Conservation (phyloP, 1,284 basidiomycete species). For the Malassezia brasiliensis region DNA sequence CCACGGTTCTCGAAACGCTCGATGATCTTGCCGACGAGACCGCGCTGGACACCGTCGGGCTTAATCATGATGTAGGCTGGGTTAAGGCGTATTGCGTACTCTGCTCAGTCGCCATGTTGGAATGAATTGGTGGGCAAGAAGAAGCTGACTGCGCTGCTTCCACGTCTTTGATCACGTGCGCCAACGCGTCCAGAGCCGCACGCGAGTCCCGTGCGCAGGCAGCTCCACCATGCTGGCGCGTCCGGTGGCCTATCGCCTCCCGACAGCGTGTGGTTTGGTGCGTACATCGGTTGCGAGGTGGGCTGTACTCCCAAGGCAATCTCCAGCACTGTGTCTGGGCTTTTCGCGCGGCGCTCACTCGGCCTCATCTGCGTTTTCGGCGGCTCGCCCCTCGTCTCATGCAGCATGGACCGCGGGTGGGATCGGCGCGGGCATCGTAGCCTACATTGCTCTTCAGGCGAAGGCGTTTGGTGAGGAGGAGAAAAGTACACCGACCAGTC, state of each 20-base stretch:
- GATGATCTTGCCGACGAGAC: slow-evolving; percentile 43
- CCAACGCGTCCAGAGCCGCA: no score
- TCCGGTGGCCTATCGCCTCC: background rate
- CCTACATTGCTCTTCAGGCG: background rate
- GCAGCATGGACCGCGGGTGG: background rate
- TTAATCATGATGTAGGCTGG: slow-evolving; percentile 47
- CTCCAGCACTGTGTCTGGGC: no score
- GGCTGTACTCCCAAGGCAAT: no score
- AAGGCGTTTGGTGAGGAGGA: background rate
- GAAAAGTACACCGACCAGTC: background rate
- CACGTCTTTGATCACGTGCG: no score
- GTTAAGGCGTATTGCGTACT: slow-evolving; percentile 3
- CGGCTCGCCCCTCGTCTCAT: no score
- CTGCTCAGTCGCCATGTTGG: slow-evolving; percentile 18
- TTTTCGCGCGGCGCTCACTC: no score
- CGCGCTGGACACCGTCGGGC: slow-evolving; percentile 39
- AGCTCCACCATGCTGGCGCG: background rate
- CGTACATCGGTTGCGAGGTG: background rate
- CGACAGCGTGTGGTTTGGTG: background rate
- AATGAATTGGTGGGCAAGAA: background rate
- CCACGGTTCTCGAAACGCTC: slow-evolving; percentile 35
- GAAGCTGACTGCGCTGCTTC: background rate
- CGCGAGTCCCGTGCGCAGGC: background rate
- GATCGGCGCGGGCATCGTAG: background rate
- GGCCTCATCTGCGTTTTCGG: no score